A percentile compares a stretch with the other conserved stretches of the same genome.
Evolutionary conservation across 495 filamentous ascomycete genomes (phyloP).

Genomic region (Penicillium goetzii): DNA sequence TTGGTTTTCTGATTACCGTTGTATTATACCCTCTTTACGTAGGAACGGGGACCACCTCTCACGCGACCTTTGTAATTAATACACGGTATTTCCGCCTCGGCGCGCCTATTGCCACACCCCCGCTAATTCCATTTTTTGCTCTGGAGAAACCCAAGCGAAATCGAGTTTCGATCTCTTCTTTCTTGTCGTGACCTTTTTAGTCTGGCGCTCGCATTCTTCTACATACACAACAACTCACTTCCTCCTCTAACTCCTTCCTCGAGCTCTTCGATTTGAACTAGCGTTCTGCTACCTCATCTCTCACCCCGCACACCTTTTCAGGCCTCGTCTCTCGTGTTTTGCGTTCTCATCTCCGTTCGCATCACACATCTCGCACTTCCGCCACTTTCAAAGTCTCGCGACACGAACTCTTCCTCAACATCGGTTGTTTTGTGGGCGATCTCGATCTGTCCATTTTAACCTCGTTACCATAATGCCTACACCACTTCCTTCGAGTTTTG

Average conservation of each 20-base stretch:
- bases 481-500: slow-evolving; percentile 81
- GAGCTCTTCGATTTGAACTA: slow-evolving; percentile 30
- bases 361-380: slow-evolving; percentile 28
- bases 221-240: slow-evolving; percentile 24
- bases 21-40: background rate
- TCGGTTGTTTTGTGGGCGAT: slow-evolving; percentile 31
- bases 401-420: slow-evolving; percentile 27
- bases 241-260: slow-evolving; percentile 10
- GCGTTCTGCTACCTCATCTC: slow-evolving; percentile 21
- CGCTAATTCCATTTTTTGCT: slow-evolving; percentile 39
- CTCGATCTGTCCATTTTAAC: slow-evolving; percentile 26
- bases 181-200: slow-evolving; percentile 33
- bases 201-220: slow-evolving; percentile 34
- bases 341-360: slow-evolving; percentile 32
- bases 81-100: slow-evolving; percentile 22
- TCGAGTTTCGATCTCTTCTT: slow-evolving; percentile 37
- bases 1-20: slow-evolving; percentile 2
- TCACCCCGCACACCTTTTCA: slow-evolving; percentile 10
- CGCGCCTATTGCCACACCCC: slow-evolving; percentile 32
- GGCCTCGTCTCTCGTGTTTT: slow-evolving; percentile 27
- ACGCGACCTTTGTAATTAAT: slow-evolving; percentile 19
- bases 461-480: slow-evolving; percentile 63
- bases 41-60: background rate
- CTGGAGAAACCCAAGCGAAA: slow-evolving; percentile 37
- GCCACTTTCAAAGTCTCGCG: slow-evolving; percentile 33